These are phyloP conservation scores for Ophiostoma piceae DNA, from an alignment of 2,329 filamentous ascomycete genomes.

Conservation along the genomic window DNA sequence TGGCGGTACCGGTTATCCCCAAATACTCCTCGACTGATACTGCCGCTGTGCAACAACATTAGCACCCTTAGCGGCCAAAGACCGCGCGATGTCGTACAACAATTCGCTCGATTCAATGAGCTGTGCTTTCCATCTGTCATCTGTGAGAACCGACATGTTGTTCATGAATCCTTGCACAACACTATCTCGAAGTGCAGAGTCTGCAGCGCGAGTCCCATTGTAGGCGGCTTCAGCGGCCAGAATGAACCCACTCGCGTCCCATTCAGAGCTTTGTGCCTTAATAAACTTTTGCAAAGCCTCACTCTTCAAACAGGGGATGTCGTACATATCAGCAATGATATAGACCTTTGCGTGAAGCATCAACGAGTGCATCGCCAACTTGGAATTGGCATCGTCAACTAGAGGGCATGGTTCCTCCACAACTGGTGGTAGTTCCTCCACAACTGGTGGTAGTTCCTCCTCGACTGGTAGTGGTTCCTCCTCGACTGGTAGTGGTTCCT, in stretches of 20 bases:
- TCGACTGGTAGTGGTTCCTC: too few relatives aligned
- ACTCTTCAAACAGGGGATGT: neutral
- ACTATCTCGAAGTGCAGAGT: neutral
- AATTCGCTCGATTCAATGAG: neutral
- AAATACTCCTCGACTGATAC: too few relatives aligned
- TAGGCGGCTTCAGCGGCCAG: neutral
- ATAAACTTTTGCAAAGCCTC: neutral
- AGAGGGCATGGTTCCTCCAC: neutral
- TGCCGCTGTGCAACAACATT: too few relatives aligned
- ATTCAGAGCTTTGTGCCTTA: neutral
- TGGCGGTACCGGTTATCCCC: too few relatives aligned
- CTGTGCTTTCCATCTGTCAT: neutral
- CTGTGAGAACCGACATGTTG: neutral
- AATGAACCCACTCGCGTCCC: neutral
- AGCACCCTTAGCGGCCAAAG: neutral
- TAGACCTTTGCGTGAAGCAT: constrained; percentile 12
- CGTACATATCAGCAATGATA: constrained; percentile 9
- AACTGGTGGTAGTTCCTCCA: too few relatives aligned
- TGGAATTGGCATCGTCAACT: neutral
- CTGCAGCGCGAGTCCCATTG: neutral
- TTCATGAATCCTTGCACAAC: neutral
- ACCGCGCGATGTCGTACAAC: constrained; percentile 14
- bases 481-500: too few relatives aligned
- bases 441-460: too few relatives aligned
- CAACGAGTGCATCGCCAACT: neutral